phyloP scores from a whole-genome alignment of 2,329 filamentous ascomycete genomes.

The Bipolaris cookei region DNA sequence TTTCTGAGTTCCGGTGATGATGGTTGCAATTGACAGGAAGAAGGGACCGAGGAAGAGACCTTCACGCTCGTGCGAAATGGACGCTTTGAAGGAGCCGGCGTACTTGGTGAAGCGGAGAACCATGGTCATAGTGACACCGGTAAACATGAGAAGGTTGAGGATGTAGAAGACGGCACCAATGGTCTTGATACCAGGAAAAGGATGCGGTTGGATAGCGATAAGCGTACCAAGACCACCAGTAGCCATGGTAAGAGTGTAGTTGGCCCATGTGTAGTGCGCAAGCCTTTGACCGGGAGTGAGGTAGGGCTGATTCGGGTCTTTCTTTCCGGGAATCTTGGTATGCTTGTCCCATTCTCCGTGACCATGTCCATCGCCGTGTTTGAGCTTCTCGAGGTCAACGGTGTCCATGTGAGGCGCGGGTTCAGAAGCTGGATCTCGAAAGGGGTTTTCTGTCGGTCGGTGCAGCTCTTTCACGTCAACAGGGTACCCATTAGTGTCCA shows the following conservation, averaged over 20 bases:
- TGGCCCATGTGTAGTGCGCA: conserved; percentile 56
- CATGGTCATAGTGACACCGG: conserved; percentile 36
- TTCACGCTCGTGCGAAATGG: conserved; percentile 59
- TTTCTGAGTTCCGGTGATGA: conserved; percentile 52
- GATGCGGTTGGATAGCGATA: conserved; percentile 52
- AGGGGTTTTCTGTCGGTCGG: conserved; percentile 26
- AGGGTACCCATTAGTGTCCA: conserved; percentile 36
- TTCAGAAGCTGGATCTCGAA: conserved; percentile 20
- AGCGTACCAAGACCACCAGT: conserved; percentile 56
- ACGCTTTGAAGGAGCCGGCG: conserved; percentile 53
- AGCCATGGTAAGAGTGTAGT: conserved; percentile 57
- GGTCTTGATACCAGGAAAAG: conserved; percentile 57
- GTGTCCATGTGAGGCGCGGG: conserved; percentile 26
- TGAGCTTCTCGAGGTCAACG: conserved; percentile 41
- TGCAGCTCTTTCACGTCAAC: conserved; percentile 34
- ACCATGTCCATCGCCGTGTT: conserved; percentile 21
- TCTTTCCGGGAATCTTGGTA: conserved; percentile 38
- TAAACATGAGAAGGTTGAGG: conserved; percentile 58
- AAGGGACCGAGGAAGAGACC: conserved; percentile 57
- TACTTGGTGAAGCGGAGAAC: conserved; percentile 55
- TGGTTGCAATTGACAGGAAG: conserved; percentile 51
- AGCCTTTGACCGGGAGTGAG: conserved; percentile 38
- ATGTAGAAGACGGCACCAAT: conserved; percentile 61
- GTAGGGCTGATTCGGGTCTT: conserved; percentile 44
- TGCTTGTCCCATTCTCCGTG: conserved; percentile 32